Base-by-base conservation (phyloP, 768 basidiomycete species). In the Phylloporus arenicola region DNA sequence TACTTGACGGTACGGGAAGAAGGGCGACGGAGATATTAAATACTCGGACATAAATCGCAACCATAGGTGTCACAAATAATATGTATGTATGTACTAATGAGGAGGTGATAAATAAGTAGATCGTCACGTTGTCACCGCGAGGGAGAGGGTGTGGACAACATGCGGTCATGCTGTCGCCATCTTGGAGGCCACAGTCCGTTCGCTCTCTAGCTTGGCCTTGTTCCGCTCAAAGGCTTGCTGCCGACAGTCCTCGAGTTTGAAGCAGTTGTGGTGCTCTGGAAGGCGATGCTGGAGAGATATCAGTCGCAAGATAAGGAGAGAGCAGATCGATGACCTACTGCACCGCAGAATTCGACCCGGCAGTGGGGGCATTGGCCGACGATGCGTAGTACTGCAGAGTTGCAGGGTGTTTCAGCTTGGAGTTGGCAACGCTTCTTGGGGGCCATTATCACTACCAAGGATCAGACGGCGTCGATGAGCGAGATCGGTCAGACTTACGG, bases 401-500 rank as follows among this genome's bases (percentile, higher is more conserved):
- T 86, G 75, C 91, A 93, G 31, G 59, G 68, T 25, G 68, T 59
- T 55, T 74, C 75, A 14, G 68, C 55, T 50, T 73, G 72, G 69
- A 84, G 79, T 68, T 90, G 86, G 74, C 90, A 92, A 63, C 88
- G 87, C 68, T 89, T 90, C 86, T 90, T 92, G 64, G 80, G 75
- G 59, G 88, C 76, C 90, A 91, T 92, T 12, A 17, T 24, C 25
- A 25, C 61, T 63, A 24, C 9, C 3, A n/a, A 10, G 0, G n/a
- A 38, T 55, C 34, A 46, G 38, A 34, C 9, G 27, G 17, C 12
- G 27, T 6, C 12, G 10, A 37, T 2, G 34, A 47, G 47, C 13
- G 17, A 24, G 30, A 25, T 9, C 0, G 10, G 14, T 14, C 6
- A 1, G 3, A 11, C 51, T 37, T 38, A 50, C 47, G 19, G 7